Percentiles rank a stretch among this genome's conserved stretches.
phyloP scores from a whole-genome alignment of 1,284 basidiomycete species.

The Cryptococcus jaspeensis region DNA sequence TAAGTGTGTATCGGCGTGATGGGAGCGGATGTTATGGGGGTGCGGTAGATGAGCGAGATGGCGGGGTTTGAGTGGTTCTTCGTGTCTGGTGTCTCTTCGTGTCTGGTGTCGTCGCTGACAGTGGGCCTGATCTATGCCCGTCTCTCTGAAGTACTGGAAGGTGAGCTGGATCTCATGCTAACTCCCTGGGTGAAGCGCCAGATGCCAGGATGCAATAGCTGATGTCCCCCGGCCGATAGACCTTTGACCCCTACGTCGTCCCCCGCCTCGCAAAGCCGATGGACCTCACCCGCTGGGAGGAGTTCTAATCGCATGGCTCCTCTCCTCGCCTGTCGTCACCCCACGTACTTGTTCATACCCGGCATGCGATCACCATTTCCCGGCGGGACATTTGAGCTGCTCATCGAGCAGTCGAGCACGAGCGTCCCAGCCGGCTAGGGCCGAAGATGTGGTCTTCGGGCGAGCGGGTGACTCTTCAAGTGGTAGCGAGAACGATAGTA shows the following conservation, averaged over 20 bases:
- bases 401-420: too few species aligned
- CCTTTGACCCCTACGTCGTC: conserved; percentile 49
- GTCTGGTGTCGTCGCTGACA: background rate
- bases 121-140: background rate
- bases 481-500: too few species aligned
- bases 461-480: too few species aligned
- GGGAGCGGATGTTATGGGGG: background rate
- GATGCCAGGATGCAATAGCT: background rate
- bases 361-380: too few species aligned
- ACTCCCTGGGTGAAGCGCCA: background rate
- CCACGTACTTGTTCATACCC: too few species aligned
- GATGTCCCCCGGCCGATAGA: conserved; percentile 17
- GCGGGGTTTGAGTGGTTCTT: background rate
- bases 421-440: too few species aligned
- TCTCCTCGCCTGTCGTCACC: too few species aligned
- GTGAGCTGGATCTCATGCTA: conserved; percentile 11
- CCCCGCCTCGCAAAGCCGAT: conserved; percentile 46
- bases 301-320: conserved; percentile 29
- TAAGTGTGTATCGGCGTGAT: conserved; percentile 16
- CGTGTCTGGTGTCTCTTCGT: too few species aligned
- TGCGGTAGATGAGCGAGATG: background rate
- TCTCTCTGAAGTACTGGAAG: conserved; percentile 42
- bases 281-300: conserved; percentile 51
- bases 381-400: too few species aligned
- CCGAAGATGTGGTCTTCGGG: too few species aligned